These are phyloP conservation scores for Pichia occidentalis DNA, from an alignment of 805 yeast genomes.

Conservation along the genomic window DNA sequence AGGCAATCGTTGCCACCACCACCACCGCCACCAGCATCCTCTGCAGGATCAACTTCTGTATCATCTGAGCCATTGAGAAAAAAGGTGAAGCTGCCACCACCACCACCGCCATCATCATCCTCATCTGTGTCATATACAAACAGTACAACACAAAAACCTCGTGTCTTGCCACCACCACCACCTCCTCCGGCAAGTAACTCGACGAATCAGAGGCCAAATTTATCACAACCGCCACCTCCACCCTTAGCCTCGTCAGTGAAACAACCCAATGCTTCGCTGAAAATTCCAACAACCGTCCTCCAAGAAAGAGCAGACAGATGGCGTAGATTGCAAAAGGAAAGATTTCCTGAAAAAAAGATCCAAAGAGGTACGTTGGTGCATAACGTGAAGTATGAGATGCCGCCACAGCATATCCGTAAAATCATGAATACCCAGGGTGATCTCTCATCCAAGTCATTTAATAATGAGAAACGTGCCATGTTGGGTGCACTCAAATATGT, in stretches of 20 bases:
- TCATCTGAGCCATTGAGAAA: conserved; percentile 8
- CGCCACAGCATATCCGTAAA: conserved; percentile 87
- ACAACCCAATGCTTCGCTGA: conserved; percentile 4
- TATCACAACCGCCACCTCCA: conserved; percentile 19
- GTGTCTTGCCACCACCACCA: not conserved
- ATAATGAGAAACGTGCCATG: conserved; percentile 80
- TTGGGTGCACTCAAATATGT: conserved; percentile 87
- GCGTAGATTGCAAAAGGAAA: conserved; percentile 54
- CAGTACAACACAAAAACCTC: too few species aligned
- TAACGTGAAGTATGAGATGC: conserved; percentile 67
- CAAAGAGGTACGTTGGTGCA: conserved; percentile 43
- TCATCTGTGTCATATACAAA: too few species aligned
- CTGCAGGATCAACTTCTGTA: not conserved
- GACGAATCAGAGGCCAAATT: too few species aligned
- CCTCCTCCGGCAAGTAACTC: too few species aligned
- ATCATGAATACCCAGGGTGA: conserved; percentile 81
- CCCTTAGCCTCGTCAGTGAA: not conserved
- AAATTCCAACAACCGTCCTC: conserved; percentile 7
- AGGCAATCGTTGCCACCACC: conserved; percentile 9
- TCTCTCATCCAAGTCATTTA: conserved; percentile 68
- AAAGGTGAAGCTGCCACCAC: conserved; percentile 9
- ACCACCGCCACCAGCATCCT: conserved; percentile 3
- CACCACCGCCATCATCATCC: conserved; percentile 10
- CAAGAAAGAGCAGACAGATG: conserved; percentile 42
- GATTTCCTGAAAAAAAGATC: conserved; percentile 37